Base-by-base conservation (phyloP, 139 green algal genomes). In the Closterium sp. region DNA sequence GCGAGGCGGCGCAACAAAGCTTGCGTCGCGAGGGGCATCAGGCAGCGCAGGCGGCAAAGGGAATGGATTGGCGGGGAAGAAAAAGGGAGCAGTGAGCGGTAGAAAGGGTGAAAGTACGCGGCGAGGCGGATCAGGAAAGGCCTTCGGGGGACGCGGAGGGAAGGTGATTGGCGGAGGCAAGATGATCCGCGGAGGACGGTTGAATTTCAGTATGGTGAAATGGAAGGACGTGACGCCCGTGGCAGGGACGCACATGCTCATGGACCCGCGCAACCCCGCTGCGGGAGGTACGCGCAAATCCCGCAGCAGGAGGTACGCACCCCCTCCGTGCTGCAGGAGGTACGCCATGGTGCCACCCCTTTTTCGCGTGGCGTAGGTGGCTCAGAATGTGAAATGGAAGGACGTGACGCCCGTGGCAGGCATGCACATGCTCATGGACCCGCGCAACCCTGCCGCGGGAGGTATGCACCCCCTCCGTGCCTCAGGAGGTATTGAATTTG, bases 151-250 rank as follows among this genome's bases (percentile, higher is more conserved):
- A 79, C 9, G 62, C 62, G 62, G 62, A 27, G 19, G 19, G 17
- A 79, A 79, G 62, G 62, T 79, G 62, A n/a, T n/a, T n/a, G 62
- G 62, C 13, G 62, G 62, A 24, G 62, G 62, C 13, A 79, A 79
- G 13, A 79, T 13, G 62, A 79, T 79, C 0, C 17, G 62, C 17
- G 62, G 62, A 79, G 62, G 19, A 13, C 5, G 62, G 19, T 22
- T 79, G 62, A 79, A 79, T 79, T 24, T 79, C 0, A 22, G 62
- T 13, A 79, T 79, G 62, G 62, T 79, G 1, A 79, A 79, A 79
- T 92, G 90, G 90, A 42, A 88, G 90, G 90, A 92, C 29, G 90
- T 90, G 19, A 92, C 90, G 86, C 90, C 90, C 30, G 90, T 62
- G 27, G 84, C 91, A 24, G 90, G 50, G 19, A 24, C 19, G 32